Base-by-base conservation (phyloP, 805 yeast genomes). In the Metschnikowia peoriensis region DNA sequence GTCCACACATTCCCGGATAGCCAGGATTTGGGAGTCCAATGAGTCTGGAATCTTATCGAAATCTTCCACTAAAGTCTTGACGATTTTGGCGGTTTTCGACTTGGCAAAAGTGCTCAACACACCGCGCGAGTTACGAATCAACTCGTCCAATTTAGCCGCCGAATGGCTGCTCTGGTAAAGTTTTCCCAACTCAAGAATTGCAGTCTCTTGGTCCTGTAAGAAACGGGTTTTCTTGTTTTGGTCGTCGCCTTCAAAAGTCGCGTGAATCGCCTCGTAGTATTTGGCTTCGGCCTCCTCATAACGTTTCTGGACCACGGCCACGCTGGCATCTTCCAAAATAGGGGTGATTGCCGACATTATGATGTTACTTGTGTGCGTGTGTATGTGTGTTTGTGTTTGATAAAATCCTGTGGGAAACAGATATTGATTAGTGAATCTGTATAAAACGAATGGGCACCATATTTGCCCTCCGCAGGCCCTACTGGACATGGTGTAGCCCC, bases 51-150 rank as follows among this genome's bases (percentile, higher is more conserved):
- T 80, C 27, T 67, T 66, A 54, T 89, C 92, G 62, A 89, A 83
- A 56, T 82, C 74, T 64, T 93, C 98, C 61, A 94, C 85, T 65
- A 94, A 77, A 40, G 83, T 78, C 62, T 86, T 86, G 60, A 93
- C 85, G 51, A 93, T 88, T 68, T 93, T 94, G 17, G 98, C 96
- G 8, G 96, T 88, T 70, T 94, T 94, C 14, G 97, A 88, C 72
- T 94, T 94, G 44, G 98, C 97, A 64, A 89, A 83, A 35, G 81
- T 80, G 50, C 85, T 82, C 77, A 91, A 85, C n/a, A 85, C 81
- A 8, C 71, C 73, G 61, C 94, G 81, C 0, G 96, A 85, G 40
- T 82, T 77, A 11, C 83, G 76, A 38, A 94, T 82, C 62, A 94
- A 81, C 39, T 71, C 73, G 15, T 77, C 73, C 43, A 94, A 77